Evolutionary conservation across 768 basidiomycete species (phyloP).

Genomic region (Tremella yokohamensis): DNA sequence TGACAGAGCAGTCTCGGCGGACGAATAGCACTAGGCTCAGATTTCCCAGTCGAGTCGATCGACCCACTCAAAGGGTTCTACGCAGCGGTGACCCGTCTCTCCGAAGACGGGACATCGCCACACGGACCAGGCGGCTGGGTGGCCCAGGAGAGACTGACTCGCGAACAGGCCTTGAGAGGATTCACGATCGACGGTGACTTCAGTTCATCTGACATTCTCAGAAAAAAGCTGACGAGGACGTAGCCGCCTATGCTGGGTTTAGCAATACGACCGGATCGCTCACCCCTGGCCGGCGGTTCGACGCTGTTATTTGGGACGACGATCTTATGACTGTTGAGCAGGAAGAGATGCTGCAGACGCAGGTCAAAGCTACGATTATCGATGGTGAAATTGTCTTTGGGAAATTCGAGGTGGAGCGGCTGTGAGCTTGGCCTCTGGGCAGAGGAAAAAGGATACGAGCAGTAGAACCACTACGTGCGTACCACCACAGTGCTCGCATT

Average conservation of each 20-base stretch:
- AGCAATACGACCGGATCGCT: constrained; percentile 67
- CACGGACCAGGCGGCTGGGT: constrained; percentile 78
- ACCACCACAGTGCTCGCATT: no score
- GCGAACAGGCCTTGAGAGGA: constrained; percentile 69
- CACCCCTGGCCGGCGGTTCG: constrained; percentile 72
- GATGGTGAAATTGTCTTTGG: constrained; percentile 71
- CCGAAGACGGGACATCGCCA: constrained; percentile 68
- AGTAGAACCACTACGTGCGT: no score
- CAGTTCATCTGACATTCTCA: neutral
- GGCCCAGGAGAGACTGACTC: constrained; percentile 67
- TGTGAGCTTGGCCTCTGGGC: no score
- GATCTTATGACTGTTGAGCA: constrained; percentile 67
- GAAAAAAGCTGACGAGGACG: neutral
- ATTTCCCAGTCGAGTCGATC: constrained; percentile 89
- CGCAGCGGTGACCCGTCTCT: constrained; percentile 74
- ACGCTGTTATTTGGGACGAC: constrained; percentile 76
- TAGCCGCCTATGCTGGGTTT: constrained; percentile 80
- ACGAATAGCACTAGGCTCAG: constrained; percentile 76
- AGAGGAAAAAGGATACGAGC: no score
- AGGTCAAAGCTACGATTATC: constrained; percentile 68
- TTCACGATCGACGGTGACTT: constrained; percentile 69
- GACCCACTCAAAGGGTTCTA: constrained; percentile 88
- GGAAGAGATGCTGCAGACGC: constrained; percentile 63
- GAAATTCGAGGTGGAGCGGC: constrained; percentile 17
- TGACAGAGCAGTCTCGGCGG: constrained; percentile 44